Evolutionary conservation across 352 stramenopile species (phyloP).

Genomic region (Phytophthora pinifolia): DNA sequence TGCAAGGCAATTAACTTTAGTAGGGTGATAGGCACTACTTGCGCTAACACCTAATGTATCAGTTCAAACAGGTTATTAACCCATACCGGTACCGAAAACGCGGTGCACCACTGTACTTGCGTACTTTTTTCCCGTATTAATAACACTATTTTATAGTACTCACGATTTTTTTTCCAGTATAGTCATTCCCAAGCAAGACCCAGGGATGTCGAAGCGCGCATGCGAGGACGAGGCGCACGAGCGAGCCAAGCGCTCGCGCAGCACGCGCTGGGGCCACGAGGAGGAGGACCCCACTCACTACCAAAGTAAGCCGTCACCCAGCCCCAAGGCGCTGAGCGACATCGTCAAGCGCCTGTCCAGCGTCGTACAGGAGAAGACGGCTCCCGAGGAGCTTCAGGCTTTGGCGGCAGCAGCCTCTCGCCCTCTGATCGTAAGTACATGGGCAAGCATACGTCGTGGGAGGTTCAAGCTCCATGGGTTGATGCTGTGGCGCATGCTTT

Average conservation of each 20-base stretch:
- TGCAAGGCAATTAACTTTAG: too few species aligned
- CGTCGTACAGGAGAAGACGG: slow-evolving; percentile 66
- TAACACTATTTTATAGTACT: too few species aligned
- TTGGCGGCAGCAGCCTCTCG: slow-evolving; percentile 12
- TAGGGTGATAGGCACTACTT: too few species aligned
- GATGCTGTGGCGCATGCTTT: slow-evolving; percentile 27
- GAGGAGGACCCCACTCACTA: slow-evolving; percentile 4
- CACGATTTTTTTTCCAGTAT: too few species aligned
- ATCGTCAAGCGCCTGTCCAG: slow-evolving; percentile 65
- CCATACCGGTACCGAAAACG: too few species aligned
- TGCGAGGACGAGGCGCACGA: slow-evolving; percentile 16
- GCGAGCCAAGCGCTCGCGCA: slow-evolving; percentile 35
- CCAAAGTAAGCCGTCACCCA: slow-evolving; percentile 11
- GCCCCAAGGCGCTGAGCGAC: slow-evolving; percentile 42
- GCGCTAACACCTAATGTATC: too few species aligned
- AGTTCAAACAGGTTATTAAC: too few species aligned
- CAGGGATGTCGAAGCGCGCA: slow-evolving; percentile 26
- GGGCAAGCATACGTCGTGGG: slow-evolving; percentile 7
- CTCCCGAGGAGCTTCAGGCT: slow-evolving; percentile 38
- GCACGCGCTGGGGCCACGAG: slow-evolving; percentile 40
- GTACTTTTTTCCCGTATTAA: too few species aligned
- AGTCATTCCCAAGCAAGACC: not conserved
- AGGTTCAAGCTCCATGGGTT: slow-evolving; percentile 28
- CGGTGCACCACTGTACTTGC: too few species aligned
- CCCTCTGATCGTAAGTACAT: slow-evolving; percentile 29